phyloP scores from a whole-genome alignment of 1,284 basidiomycete genomes.

The Entoloma clypeatum region DNA sequence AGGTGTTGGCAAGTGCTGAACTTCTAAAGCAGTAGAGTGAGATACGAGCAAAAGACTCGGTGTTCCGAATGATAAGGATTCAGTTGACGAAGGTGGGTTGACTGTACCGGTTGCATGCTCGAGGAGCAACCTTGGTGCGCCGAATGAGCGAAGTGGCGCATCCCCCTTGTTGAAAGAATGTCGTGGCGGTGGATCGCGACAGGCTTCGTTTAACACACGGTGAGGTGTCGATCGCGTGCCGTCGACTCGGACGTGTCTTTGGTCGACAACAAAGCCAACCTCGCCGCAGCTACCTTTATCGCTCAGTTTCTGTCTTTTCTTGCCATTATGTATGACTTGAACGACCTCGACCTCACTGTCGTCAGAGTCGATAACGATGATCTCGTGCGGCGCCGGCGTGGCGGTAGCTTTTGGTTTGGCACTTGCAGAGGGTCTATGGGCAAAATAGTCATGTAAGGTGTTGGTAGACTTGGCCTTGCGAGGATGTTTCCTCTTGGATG shows the following conservation, averaged over 20 bases:
- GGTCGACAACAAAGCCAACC: constrained; percentile 32
- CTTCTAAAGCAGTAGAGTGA: background rate
- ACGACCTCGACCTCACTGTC: constrained; percentile 38
- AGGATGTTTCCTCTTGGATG: constrained; percentile 41
- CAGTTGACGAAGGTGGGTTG: background rate
- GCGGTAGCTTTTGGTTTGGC: too few species aligned
- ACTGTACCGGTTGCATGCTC: background rate
- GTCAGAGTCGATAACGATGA: constrained; percentile 58
- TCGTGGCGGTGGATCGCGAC: too few species aligned
- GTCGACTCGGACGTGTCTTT: constrained; percentile 11
- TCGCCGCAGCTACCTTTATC: constrained; percentile 23
- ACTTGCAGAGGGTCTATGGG: too few species aligned
- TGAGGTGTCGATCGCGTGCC: background rate
- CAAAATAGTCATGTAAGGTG: constrained; percentile 55
- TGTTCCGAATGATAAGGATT: background rate
- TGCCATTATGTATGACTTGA: constrained; percentile 3
- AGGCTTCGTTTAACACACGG: background rate
- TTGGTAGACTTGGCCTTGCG: constrained; percentile 32
- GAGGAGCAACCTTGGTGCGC: constrained; percentile 1
- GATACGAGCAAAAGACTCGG: background rate
- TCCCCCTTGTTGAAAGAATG: background rate
- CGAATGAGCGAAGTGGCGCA: too few species aligned
- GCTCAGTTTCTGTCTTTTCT: constrained; percentile 19
- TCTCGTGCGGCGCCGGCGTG: constrained; percentile 30
- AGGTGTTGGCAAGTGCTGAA: background rate